These are phyloP conservation scores for Plantago ovata DNA, from an alignment of 257 asterid genomes.

Conservation along the genomic window DNA sequence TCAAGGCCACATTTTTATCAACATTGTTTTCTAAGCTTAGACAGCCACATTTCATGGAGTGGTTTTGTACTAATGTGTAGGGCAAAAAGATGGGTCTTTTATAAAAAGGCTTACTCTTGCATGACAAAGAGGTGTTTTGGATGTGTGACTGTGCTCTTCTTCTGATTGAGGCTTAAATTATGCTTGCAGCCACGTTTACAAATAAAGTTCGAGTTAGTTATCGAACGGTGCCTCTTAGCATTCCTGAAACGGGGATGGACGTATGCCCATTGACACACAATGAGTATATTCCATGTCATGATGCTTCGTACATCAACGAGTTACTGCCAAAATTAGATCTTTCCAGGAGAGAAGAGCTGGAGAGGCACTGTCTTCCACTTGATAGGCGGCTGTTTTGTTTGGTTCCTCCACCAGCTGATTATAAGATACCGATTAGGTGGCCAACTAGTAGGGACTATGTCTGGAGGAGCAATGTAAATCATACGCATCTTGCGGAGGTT, in stretches of 20 bases:
- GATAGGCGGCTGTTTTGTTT: conserved; percentile 72
- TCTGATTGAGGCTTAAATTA: conserved; percentile 14
- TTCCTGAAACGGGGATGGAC: conserved; percentile 66
- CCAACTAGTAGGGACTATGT: conserved; percentile 86
- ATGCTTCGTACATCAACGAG: conserved; percentile 63
- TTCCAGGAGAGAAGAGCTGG: conserved; percentile 75
- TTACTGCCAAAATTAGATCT: conserved; percentile 58
- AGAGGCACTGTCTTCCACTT: conserved; percentile 86
- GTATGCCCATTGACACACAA: conserved; percentile 73
- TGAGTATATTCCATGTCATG: conserved; percentile 88
- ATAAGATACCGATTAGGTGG: conserved; percentile 87
- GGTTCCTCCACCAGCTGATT: conserved; percentile 89
- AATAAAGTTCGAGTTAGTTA: conserved; percentile 64
- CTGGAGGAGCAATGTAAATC: conserved; percentile 93
- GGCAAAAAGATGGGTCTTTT: too few species aligned
- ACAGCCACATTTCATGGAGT: too few species aligned
- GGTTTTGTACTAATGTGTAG: too few species aligned
- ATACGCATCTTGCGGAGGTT: conserved; percentile 79
- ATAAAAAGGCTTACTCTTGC: too few species aligned
- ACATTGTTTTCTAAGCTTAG: too few species aligned
- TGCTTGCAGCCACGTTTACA: conserved; percentile 47
- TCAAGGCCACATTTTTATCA: too few species aligned
- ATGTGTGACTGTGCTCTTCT: conserved; percentile 5
- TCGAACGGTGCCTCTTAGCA: conserved; percentile 44
- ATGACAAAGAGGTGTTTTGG: background rate